These are phyloP conservation scores for Cryomyces antarcticus DNA, from an alignment of 495 filamentous ascomycete species.

Conservation along the genomic window DNA sequence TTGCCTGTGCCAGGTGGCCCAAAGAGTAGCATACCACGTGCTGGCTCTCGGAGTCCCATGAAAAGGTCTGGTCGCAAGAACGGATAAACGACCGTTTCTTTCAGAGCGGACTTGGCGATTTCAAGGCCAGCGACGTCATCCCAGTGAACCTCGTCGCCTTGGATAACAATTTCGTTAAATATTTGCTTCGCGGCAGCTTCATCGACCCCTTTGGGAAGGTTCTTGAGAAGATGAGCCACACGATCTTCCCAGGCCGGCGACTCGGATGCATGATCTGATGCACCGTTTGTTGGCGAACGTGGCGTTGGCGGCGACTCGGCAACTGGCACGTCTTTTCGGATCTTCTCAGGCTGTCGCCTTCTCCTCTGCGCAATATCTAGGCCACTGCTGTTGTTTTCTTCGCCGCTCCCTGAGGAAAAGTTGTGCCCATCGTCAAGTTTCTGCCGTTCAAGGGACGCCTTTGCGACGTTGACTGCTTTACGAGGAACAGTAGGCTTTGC, in stretches of 20 bases:
- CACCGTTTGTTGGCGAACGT: slow-evolving; percentile 3
- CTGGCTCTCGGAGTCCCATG: slow-evolving; percentile 83
- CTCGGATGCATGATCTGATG: slow-evolving; percentile 11
- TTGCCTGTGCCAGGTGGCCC: slow-evolving; percentile 94
- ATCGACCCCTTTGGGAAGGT: slow-evolving; percentile 64
- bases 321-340: neutral
- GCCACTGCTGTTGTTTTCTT: slow-evolving; percentile 10
- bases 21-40: slow-evolving; percentile 88
- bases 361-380: slow-evolving; percentile 12
- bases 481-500: neutral
- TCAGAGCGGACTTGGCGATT: slow-evolving; percentile 74
- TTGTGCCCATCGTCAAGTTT: neutral
- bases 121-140: slow-evolving; percentile 83
- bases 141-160: slow-evolving; percentile 92
- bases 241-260: slow-evolving; percentile 23
- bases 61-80: slow-evolving; percentile 93
- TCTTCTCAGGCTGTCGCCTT: slow-evolving; percentile 1
- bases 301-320: neutral
- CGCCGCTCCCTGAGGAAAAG: neutral
- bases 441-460: neutral
- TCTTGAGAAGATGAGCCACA: slow-evolving; percentile 45
- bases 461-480: slow-evolving; percentile 4
- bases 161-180: slow-evolving; percentile 85
- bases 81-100: slow-evolving; percentile 93
- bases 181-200: slow-evolving; percentile 69